These are phyloP conservation scores for Purshia tridentata DNA, from an alignment of 306 rosid genomes.

Conservation along the genomic window DNA sequence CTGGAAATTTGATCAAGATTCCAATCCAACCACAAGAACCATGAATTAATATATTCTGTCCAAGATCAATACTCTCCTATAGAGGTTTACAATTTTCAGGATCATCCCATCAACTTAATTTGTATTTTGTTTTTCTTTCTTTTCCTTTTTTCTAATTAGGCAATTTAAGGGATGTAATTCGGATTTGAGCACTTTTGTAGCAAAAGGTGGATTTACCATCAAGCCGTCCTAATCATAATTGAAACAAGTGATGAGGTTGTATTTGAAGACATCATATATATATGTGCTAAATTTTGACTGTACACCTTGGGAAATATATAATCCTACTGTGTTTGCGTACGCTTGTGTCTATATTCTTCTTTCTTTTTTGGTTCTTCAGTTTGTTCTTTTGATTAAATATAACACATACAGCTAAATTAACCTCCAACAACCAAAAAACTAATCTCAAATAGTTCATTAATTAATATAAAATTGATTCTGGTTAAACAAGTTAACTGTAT, in stretches of 20 bases:
- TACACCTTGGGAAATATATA: neutral
- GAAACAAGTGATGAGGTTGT: neutral
- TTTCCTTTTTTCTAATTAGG: too few relatives aligned
- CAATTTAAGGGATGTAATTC: neutral
- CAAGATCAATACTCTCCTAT: neutral
- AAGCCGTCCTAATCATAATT: neutral
- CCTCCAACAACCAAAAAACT: too few relatives aligned
- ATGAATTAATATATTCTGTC: neutral
- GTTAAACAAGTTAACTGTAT: too few relatives aligned
- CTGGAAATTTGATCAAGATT: conserved; percentile 1
- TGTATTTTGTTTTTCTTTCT: conserved; percentile 7
- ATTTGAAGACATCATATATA: neutral
- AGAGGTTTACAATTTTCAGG: neutral
- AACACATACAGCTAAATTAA: too few relatives aligned
- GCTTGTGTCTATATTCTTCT: neutral
- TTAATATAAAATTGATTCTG: too few relatives aligned
- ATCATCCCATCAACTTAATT: conserved; percentile 10
- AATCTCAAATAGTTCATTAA: too few relatives aligned
- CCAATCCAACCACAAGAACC: conserved; percentile 18
- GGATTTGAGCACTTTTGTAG: neutral
- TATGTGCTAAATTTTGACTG: conserved; percentile 9
- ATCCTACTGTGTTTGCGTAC: neutral
- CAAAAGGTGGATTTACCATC: conserved; percentile 4
- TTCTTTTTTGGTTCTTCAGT: neutral
- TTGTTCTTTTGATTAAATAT: neutral